These are phyloP conservation scores for Camelina neglecta DNA, from an alignment of 345 rosid genomes.

Conservation along the genomic window DNA sequence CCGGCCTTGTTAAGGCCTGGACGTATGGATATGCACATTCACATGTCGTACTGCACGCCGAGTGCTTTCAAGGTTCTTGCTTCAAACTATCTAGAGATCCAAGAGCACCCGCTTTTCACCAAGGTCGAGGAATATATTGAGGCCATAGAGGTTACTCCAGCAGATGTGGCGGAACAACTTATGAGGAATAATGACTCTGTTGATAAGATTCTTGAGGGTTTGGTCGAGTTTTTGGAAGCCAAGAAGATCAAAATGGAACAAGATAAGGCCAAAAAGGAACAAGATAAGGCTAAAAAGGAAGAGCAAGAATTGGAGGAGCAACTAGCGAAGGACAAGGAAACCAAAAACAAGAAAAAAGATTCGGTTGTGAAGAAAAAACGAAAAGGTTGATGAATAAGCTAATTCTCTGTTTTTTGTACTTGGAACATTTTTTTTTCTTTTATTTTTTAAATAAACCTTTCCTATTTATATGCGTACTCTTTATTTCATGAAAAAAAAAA, in stretches of 20 bases:
- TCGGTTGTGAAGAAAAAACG: conserved; percentile 24
- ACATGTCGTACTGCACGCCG: conserved; percentile 60
- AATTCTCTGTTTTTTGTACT: background rate
- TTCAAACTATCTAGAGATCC: conserved; percentile 49
- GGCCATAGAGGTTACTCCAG: conserved; percentile 48
- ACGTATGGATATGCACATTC: conserved; percentile 71
- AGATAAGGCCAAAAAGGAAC: conserved; percentile 14
- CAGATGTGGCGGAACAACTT: conserved; percentile 56
- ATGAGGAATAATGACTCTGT: conserved; percentile 47
- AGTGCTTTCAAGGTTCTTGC: conserved; percentile 45
- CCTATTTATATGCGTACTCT: background rate
- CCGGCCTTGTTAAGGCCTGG: conserved; percentile 65
- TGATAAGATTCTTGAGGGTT: conserved; percentile 41
- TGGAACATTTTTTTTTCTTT: background rate
- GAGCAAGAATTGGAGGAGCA: background rate
- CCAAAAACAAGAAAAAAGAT: background rate
- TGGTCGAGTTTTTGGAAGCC: conserved; percentile 43
- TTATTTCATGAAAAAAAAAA: background rate
- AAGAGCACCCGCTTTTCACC: conserved; percentile 38
- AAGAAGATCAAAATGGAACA: conserved; percentile 38
- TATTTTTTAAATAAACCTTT: background rate
- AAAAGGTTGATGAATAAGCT: conserved; percentile 40
- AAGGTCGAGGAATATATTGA: conserved; percentile 45
- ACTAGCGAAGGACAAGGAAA: conserved; percentile 2
- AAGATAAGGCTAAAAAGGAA: background rate